Evolutionary conservation across 2,329 filamentous ascomycete genomes (phyloP).

Genomic region (Apiospora pterosperma): DNA sequence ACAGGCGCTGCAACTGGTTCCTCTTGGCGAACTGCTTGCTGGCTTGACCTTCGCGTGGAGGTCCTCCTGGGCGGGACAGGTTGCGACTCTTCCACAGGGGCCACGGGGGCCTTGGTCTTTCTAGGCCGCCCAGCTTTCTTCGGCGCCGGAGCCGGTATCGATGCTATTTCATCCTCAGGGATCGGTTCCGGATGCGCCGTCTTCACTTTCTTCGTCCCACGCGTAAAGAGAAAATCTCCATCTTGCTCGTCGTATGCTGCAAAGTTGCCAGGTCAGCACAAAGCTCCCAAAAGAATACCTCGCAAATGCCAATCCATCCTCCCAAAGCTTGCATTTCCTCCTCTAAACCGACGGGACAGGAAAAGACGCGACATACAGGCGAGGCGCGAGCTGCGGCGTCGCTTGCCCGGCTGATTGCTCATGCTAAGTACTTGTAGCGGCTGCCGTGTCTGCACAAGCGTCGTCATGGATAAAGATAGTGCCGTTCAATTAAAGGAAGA

Average conservation of each 20-base stretch:
- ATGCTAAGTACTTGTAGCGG: conserved; percentile 67
- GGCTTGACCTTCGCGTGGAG: conserved; percentile 33
- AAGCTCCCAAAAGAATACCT: background rate
- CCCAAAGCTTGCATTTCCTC: background rate
- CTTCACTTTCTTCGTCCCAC: conserved; percentile 64
- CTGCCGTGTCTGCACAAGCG: conserved; percentile 60
- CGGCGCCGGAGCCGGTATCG: conserved; percentile 29
- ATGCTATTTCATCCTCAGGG: conserved; percentile 37
- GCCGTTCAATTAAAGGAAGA: background rate
- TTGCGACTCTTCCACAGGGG: conserved; percentile 13
- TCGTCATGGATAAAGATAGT: conserved; percentile 60
- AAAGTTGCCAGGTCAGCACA: conserved; percentile 1
- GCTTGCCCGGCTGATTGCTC: conserved; percentile 56
- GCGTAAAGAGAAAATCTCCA: conserved; percentile 73
- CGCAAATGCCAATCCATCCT: background rate
- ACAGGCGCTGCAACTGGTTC: conserved; percentile 11
- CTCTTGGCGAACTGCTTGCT: conserved; percentile 21
- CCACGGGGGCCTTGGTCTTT: conserved; percentile 28
- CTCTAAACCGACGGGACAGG: background rate
- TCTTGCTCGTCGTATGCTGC: conserved; percentile 67
- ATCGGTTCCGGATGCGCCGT: conserved; percentile 44
- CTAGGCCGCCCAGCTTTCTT: conserved; percentile 38
- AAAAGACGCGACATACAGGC: conserved; percentile 46
- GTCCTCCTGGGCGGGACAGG: conserved; percentile 37
- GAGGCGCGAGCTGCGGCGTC: conserved; percentile 61